Base-by-base conservation (phyloP, 2,329 filamentous ascomycete genomes). In the Tolypocladium inflatum region DNA sequence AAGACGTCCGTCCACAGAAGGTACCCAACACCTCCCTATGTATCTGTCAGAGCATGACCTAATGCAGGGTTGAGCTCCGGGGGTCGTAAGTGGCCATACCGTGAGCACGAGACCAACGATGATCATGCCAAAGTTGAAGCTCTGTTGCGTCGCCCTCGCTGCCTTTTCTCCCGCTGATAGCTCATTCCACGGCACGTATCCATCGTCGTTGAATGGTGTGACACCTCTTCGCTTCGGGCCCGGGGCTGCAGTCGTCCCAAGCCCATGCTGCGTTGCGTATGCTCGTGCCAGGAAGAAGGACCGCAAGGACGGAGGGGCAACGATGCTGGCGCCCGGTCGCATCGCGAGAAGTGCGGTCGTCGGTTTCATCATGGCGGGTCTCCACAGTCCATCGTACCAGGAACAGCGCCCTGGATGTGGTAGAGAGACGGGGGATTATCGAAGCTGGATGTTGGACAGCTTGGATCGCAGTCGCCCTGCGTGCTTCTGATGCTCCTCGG, bases 131-230 rank as follows among this genome's bases (percentile, higher is more conserved):
- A 96, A 85, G 73, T 97, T 97, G 77, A 96, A 88, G 19, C 87
- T 89, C 73, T 97, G 93, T 73, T 97, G 92, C 0, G 90, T 93
- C 10, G 91, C 89, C 43, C 93, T 83, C 30, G 88, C 88, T 3
- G 86, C 85, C 72, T 96, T 97, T 71, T 97, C 93, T 54, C 77
- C 77, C 0, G 75, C 77, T 1, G 87, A 91, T 2, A 97, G 81
- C 57, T 94, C 80, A 3, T 78, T 80, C 93, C 93, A 97, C 4
- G 85, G 84, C 1, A 96, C 85, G 62, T 82, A 80, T 9, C 93
- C 93, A 67, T 91, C 88, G 65, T 97, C 93, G 65, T 91, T 94
- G 67, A 92, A 86, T 0, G 93, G 83, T 0, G 91, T 96, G 33
- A 97, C 85, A 43, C 85, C 80, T 67, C 82, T 86, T 57, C 90